phyloP scores from a whole-genome alignment of 140 eudicot species.

The Senecio squalidus region DNA sequence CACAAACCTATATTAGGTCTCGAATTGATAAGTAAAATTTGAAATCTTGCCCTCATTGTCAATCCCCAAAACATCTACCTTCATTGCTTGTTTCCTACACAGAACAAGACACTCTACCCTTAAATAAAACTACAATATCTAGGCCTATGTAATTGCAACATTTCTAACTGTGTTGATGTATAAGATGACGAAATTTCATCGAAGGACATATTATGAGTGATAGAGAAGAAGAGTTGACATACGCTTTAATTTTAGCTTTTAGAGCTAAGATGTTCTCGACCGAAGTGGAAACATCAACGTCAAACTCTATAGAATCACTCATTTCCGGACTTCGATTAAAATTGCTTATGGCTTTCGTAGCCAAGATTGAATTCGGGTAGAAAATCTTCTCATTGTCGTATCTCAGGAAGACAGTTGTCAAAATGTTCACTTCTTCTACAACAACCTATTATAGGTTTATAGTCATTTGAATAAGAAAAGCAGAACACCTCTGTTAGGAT shows the following conservation, averaged over 20 bases:
- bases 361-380: conserved; percentile 57
- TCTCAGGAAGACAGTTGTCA: conserved; percentile 64
- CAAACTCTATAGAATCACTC: conserved; percentile 51
- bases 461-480: background rate
- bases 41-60: conserved; percentile 36
- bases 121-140: conserved; percentile 12
- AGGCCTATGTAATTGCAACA: conserved; percentile 8
- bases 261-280: conserved; percentile 41
- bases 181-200: background rate
- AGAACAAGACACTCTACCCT: conserved; percentile 24
- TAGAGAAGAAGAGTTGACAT: conserved; percentile 17
- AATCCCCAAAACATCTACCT: conserved; percentile 41
- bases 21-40: conserved; percentile 27
- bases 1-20: conserved; percentile 28
- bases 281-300: conserved; percentile 58
- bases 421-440: conserved; percentile 72
- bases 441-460: conserved; percentile 47
- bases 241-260: conserved; percentile 51
- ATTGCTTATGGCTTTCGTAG: conserved; percentile 67
- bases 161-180: conserved; percentile 7
- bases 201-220: background rate
- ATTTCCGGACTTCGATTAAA: conserved; percentile 65
- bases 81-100: conserved; percentile 35
- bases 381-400: conserved; percentile 69
- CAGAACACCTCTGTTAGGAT: conserved; percentile 4